These are phyloP conservation scores for Ramaria sp. DNA, from an alignment of 768 basidiomycete species.

Conservation along the genomic window DNA sequence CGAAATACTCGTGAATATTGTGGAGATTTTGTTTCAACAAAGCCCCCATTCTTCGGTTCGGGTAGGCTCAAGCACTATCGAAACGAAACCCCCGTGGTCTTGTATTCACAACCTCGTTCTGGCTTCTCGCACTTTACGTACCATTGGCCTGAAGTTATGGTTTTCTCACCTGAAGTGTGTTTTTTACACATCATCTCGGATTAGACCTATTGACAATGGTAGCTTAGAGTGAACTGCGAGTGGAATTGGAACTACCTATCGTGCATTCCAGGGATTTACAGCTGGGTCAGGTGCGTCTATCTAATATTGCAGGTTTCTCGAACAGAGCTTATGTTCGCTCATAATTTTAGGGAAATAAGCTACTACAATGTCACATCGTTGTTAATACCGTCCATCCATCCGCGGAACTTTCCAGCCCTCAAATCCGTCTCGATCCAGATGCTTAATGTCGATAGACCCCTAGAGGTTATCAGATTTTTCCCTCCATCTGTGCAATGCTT, in stretches of 20 bases:
- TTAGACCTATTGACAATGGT: neutral
- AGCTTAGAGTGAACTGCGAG: slow-evolving; percentile 4
- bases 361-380: slow-evolving; percentile 2
- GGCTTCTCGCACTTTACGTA: slow-evolving; percentile 2
- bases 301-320: neutral
- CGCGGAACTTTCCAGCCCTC: slow-evolving; percentile 4
- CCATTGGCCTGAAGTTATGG: slow-evolving; percentile 4
- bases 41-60: neutral
- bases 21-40: neutral
- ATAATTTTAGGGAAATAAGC: slow-evolving; percentile 1
- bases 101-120: neutral
- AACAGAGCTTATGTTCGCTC: neutral
- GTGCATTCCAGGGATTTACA: slow-evolving; percentile 4
- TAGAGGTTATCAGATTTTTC: neutral
- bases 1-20: neutral
- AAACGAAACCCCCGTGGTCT: slow-evolving; percentile 3
- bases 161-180: slow-evolving; percentile 3
- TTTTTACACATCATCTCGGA: neutral
- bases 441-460: slow-evolving; percentile 4
- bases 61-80: neutral
- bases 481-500: neutral
- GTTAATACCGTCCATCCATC: slow-evolving; percentile 5
- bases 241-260: slow-evolving; percentile 5
- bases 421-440: slow-evolving; percentile 1
- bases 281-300: slow-evolving; percentile 5